Evolutionary conservation across 2,329 filamentous ascomycete genomes (phyloP).

Genomic region (Acephala macrosclerotiorum): DNA sequence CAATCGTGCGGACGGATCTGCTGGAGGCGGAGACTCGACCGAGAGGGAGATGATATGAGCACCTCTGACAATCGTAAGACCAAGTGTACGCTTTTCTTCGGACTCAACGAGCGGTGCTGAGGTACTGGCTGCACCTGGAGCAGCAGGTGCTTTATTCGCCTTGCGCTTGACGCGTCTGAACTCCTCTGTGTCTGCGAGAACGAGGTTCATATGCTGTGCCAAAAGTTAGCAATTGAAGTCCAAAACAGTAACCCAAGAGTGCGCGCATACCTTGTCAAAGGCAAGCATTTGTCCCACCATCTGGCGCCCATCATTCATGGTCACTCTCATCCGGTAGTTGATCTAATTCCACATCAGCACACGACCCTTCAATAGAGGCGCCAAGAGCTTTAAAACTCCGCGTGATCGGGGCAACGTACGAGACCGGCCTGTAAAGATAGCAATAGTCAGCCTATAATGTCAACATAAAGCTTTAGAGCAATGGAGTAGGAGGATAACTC

Average conservation of each 20-base stretch:
- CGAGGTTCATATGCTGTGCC: slow-evolving; percentile 94
- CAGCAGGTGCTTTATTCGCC: slow-evolving; percentile 73
- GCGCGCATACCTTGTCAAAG: slow-evolving; percentile 82
- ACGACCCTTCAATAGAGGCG: slow-evolving; percentile 11
- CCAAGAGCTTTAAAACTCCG: slow-evolving; percentile 45
- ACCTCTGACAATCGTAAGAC: slow-evolving; percentile 91
- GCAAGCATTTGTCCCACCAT: slow-evolving; percentile 99
- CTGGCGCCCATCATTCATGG: slow-evolving; percentile 91
- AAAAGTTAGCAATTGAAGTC: slow-evolving; percentile 23
- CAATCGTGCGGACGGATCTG: slow-evolving; percentile 89
- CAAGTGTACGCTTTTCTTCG: slow-evolving; percentile 97
- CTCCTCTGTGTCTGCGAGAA: slow-evolving; percentile 98
- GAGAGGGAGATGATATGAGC: slow-evolving; percentile 94
- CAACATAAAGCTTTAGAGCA: slow-evolving; percentile 55
- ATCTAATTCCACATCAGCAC: slow-evolving; percentile 65
- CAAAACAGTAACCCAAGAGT: not conserved
- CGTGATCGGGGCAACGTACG: slow-evolving; percentile 58
- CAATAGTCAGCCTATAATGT: slow-evolving; percentile 66
- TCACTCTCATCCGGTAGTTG: slow-evolving; percentile 99
- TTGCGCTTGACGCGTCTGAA: slow-evolving; percentile 91
- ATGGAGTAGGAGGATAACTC: slow-evolving; percentile 55
- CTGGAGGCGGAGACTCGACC: slow-evolving; percentile 93
- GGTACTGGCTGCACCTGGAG: slow-evolving; percentile 59
- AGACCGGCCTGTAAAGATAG: slow-evolving; percentile 69
- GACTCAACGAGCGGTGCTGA: slow-evolving; percentile 77